These are phyloP conservation scores for Fusarium hostae DNA, from an alignment of 2,329 filamentous ascomycete genomes.

Conservation along the genomic window DNA sequence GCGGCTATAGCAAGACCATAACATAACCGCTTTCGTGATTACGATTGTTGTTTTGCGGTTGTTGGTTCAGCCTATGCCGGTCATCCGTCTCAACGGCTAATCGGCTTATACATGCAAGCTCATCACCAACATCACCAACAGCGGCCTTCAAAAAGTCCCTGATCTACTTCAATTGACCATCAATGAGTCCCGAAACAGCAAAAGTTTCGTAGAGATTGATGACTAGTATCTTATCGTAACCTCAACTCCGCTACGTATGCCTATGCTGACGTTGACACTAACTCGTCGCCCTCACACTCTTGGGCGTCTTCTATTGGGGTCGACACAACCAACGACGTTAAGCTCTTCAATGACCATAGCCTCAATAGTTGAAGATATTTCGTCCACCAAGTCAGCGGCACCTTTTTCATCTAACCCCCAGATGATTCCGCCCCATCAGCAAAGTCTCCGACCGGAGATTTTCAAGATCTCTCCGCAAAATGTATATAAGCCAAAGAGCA, in stretches of 20 bases:
- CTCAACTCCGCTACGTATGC: too few relatives aligned
- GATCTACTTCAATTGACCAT: not conserved
- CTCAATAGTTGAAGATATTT: not conserved
- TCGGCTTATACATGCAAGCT: not conserved
- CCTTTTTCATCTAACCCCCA: not conserved
- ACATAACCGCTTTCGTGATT: too few relatives aligned
- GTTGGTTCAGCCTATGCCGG: not conserved
- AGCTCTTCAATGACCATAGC: accelerated
- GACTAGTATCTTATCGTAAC: too few relatives aligned
- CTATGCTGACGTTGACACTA: not conserved
- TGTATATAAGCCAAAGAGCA: conserved; percentile 15
- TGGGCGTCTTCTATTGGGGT: not conserved
- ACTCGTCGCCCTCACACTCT: too few relatives aligned
- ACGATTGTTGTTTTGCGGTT: not conserved
- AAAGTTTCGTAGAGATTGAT: accelerated
- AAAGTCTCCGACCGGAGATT: conserved; percentile 44
- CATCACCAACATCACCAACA: not conserved
- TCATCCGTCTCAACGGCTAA: not conserved
- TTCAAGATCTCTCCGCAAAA: conserved; percentile 20
- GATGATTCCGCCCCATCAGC: not conserved
- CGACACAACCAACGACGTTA: not conserved
- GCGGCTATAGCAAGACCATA: accelerated
- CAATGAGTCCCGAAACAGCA: accelerated
- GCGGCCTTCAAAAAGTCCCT: not conserved
- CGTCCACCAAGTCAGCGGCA: not conserved